Evolutionary conservation across 2,329 filamentous ascomycete genomes (phyloP), one percentile per base, ranked within the genome.

Genomic region (Furcasterigmium furcatum): DNA sequence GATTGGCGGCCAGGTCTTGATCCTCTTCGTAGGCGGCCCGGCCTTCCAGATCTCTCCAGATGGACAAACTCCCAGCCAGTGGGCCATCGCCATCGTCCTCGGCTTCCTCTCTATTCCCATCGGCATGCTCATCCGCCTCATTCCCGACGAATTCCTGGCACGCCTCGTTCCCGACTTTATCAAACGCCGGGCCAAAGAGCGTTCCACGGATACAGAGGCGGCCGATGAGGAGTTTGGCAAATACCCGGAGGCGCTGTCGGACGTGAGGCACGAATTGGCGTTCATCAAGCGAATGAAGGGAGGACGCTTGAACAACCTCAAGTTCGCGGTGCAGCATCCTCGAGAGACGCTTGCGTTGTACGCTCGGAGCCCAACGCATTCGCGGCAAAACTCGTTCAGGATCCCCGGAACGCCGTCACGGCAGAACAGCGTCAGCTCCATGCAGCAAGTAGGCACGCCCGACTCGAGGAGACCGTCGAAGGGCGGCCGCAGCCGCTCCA

Each of bases 1-100:
- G 87, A 82, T 92, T 54, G 91, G 83, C 52, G 90, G 88, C 19
- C 92, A 97, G 63, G 73, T 94, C 21, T 78, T 96, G 66, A 97
- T 97, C 62, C 80, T 96, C 57, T 94, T 88, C 58, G 80, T 96
- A 42, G 92, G 92, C 52, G 88, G 89, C 25, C 69, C 73, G 9
- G 89, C 91, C 2, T 95, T 97, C 73, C 80, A 80, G 41, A 90
- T 95, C 49, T 76, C 75, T 2, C 50, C 61, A 1, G 69, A 73
- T 1, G 74, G 66, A 9, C 75, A 96, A 54, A 84, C 83, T 16
- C 79, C 79, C n/a, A 70, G 76, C 12, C 86, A 96, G 62, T 97
- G 92, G 94, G 91, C 75, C 8, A 87, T 94, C 55, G 95, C 91
- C 8, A 78, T 99, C 46, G 74, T 94, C 21, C 79, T 95, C 30